phyloP scores from a whole-genome alignment of 352 stramenopile genomes.

The Pythium diclinum region DNA sequence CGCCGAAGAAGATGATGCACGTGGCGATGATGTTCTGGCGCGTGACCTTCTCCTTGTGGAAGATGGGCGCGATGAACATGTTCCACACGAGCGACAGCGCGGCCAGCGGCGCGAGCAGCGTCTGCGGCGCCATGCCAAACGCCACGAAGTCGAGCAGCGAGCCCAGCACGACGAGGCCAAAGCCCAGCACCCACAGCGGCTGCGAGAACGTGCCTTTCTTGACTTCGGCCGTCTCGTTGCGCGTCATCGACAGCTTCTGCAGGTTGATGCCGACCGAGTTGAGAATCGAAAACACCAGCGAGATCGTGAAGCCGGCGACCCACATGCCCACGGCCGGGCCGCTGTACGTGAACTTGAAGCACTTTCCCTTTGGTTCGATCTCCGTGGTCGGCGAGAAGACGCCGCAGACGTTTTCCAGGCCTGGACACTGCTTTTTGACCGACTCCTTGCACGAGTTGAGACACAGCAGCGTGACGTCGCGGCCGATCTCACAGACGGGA shows the following conservation, averaged over 20 bases:
- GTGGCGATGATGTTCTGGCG: constrained; percentile 78
- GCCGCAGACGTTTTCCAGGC: constrained; percentile 55
- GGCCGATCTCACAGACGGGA: constrained; percentile 78
- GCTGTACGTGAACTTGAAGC: constrained; percentile 74
- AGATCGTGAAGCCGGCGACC: constrained; percentile 85
- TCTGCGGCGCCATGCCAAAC: constrained; percentile 90
- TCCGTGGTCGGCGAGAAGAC: constrained; percentile 34
- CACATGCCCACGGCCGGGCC: constrained; percentile 79
- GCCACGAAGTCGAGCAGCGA: constrained; percentile 89
- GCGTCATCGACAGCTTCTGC: constrained; percentile 87
- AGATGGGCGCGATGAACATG: constrained; percentile 88
- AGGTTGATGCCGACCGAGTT: constrained; percentile 91
- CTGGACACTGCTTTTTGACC: constrained; percentile 60
- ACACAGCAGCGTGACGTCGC: constrained; percentile 64
- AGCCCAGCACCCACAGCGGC: constrained; percentile 88
- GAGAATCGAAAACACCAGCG: constrained; percentile 84
- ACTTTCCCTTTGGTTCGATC: constrained; percentile 68
- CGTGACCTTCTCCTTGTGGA: constrained; percentile 89
- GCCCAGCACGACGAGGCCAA: constrained; percentile 75
- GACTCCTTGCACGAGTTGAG: constrained; percentile 55
- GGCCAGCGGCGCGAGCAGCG: constrained; percentile 84
- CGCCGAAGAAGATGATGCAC: constrained; percentile 86
- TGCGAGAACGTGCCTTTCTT: constrained; percentile 82
- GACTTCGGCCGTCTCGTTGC: constrained; percentile 56
- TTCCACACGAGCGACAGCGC: constrained; percentile 91